Conservation (phyloP, 140 eudicot species). For the Ambrosia hybrid region DNA sequence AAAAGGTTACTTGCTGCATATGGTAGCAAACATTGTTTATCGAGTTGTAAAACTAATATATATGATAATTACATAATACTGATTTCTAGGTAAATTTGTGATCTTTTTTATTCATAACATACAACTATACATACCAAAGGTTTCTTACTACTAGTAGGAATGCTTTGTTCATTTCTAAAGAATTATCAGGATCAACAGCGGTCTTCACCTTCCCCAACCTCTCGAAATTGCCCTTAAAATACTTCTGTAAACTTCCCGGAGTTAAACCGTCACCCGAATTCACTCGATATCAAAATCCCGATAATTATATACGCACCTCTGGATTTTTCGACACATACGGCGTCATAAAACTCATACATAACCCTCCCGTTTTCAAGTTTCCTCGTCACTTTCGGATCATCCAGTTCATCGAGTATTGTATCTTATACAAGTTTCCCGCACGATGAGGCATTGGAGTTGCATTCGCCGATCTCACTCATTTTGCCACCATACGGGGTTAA, state of each 20-base stretch:
- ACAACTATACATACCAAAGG: too few relatives aligned
- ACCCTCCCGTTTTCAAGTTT: background rate
- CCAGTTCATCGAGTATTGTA: slow-evolving; percentile 18
- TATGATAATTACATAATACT: too few relatives aligned
- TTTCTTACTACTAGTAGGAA: background rate
- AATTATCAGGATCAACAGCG: slow-evolving; percentile 15
- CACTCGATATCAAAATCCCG: slow-evolving; percentile 29
- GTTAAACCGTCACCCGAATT: slow-evolving; percentile 12
- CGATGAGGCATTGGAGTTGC: slow-evolving; percentile 20
- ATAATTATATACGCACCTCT: slow-evolving; percentile 19
- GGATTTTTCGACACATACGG: slow-evolving; percentile 17
- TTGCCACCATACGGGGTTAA: slow-evolving; percentile 21
- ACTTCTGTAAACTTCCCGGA: slow-evolving; percentile 24
- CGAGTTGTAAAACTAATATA: too few relatives aligned
- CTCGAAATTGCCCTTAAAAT: slow-evolving; percentile 13
- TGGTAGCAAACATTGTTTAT: too few relatives aligned
- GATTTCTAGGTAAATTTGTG: too few relatives aligned
- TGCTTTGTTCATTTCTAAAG: slow-evolving; percentile 24
- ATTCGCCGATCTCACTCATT: slow-evolving; percentile 17
- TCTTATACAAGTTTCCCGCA: slow-evolving; percentile 21
- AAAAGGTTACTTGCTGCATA: too few relatives aligned
- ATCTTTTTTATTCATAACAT: too few relatives aligned
- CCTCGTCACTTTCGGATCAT: background rate
- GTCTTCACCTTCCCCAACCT: slow-evolving; percentile 26
- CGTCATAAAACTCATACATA: slow-evolving; percentile 6